Conservation (phyloP, 441 rosid species). For the Omphalea diandra region DNA sequence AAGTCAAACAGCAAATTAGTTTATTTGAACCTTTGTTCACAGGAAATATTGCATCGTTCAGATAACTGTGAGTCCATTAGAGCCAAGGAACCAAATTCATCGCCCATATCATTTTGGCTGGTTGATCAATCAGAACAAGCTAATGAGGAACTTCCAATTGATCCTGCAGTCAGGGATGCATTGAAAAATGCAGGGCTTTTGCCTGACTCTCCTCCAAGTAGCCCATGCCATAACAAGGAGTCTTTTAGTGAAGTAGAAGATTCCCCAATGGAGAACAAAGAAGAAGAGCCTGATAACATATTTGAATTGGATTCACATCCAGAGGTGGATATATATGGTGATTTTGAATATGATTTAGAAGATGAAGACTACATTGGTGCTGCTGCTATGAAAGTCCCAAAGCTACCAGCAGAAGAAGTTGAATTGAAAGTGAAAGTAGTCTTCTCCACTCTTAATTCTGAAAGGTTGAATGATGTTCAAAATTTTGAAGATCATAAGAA, state of each 20-base stretch:
- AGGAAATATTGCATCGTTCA: constrained; percentile 62
- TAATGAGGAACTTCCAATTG: constrained; percentile 36
- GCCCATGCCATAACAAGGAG: constrained; percentile 50
- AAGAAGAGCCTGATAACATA: constrained; percentile 59
- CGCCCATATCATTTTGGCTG: constrained; percentile 29
- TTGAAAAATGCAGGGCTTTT: constrained; percentile 89
- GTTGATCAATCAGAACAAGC: constrained; percentile 37
- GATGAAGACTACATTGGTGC: constrained; percentile 82
- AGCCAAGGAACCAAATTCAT: constrained; percentile 39
- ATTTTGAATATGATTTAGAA: constrained; percentile 82
- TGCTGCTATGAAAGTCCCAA: constrained; percentile 42
- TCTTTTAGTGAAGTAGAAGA: constrained; percentile 34
- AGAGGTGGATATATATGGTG: constrained; percentile 80
- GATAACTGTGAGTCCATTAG: constrained; percentile 36
- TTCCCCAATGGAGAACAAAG: constrained; percentile 33
- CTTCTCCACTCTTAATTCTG: constrained; percentile 57
- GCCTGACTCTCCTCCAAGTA: constrained; percentile 89
- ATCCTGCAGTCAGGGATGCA: constrained; percentile 57
- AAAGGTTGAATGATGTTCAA: constrained; percentile 32
- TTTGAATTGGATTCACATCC: constrained; percentile 61
- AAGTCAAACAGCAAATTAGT: constrained; percentile 87
- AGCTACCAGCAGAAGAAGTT: constrained; percentile 48
- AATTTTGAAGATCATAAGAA: constrained; percentile 36
- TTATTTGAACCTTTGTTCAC: constrained; percentile 93
- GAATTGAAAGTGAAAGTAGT: constrained; percentile 67